Base-by-base conservation (phyloP, 768 basidiomycete species). In the Boletales sp. region DNA sequence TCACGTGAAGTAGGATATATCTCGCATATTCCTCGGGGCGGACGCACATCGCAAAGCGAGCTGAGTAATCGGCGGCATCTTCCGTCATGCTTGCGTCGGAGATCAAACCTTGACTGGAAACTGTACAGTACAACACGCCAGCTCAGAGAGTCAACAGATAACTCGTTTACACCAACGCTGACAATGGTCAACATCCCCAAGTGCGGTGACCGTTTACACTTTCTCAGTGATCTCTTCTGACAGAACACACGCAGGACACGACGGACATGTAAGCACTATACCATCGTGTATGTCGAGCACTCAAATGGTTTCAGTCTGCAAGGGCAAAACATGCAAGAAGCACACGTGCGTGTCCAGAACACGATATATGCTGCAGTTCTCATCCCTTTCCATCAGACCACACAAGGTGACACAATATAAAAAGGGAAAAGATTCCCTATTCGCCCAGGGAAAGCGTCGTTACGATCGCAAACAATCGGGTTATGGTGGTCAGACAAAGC, bases 351-450 rank as follows among this genome's bases (percentile, higher is more conserved):
- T 75, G 24, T 12, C 19, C 31, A 14, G 2, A 8, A 31, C 6
- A 21, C 14, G n/a, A n/a, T 35, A 7, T n/a, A 9, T 6, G 8
- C 37, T 10, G 17, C 18, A 3, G 0, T 14, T 5, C 24, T 51
- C 38, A 56, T 46, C 27, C 24, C 24, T 10, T 17, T 24, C 34
- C 3, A 42, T 29, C 67, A 94, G 91, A 56, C 94, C 94, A 51
- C 95, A 98, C 79, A 99, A 99, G 75, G 95, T 99, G 66, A 97
- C 95, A 52, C 95, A 99, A 72, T 99, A 98, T 84, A 99, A 99
- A 87, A 97, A 92, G 83, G 97, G 97, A 70, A 98, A 99, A 77
- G 95, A 92, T 70, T 98, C 97, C 52, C 76, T 94, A 56, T 90
- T 90, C 70, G 97, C 91, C 45, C 95, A 99, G 78, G 97, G 97